A percentile compares a stretch with the other conserved stretches of the same genome.
Conservation (phyloP, 2,329 filamentous ascomycete species). For the Zarea fungicola region DNA sequence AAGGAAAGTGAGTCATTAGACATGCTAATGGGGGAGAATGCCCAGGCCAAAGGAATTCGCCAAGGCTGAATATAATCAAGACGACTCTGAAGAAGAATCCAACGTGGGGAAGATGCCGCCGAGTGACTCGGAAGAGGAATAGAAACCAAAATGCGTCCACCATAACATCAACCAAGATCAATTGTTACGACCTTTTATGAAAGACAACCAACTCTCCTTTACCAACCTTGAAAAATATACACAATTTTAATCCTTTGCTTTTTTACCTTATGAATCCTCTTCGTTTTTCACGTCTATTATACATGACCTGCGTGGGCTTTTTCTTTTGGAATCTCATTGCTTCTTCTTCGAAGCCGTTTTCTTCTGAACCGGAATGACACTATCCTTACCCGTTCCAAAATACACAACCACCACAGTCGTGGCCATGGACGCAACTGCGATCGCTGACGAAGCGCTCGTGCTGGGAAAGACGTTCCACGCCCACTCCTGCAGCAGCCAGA, state of each 20-base stretch:
- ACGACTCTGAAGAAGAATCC: conserved; percentile 70
- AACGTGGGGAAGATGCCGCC: conserved; percentile 81
- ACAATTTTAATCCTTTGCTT: conserved; percentile 25
- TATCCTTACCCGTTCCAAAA: conserved; percentile 47
- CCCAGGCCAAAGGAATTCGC: conserved; percentile 73
- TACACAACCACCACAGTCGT: conserved; percentile 60
- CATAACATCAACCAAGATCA: too few relatives aligned
- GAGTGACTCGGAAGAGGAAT: conserved; percentile 69
- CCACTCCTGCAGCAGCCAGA: conserved; percentile 82
- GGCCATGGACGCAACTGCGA: conserved; percentile 67
- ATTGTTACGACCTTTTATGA: too few relatives aligned
- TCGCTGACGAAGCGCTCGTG: conserved; percentile 47
- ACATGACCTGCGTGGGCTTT: neutral
- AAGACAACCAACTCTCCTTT: too few relatives aligned
- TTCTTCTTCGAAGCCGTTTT: conserved; percentile 18
- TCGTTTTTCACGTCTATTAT: neutral
- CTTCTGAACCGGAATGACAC: conserved; percentile 19
- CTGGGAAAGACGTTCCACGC: conserved; percentile 95
- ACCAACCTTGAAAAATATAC: too few relatives aligned
- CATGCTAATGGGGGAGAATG: conserved; percentile 21
- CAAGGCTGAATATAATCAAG: conserved; percentile 57
- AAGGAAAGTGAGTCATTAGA: too few relatives aligned
- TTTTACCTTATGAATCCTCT: conserved; percentile 17
- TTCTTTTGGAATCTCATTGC: conserved; percentile 7
- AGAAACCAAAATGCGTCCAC: conserved; percentile 16